phyloP scores from a whole-genome alignment of 2,329 filamentous ascomycete species.

The Cryphonectria carpinicola region DNA sequence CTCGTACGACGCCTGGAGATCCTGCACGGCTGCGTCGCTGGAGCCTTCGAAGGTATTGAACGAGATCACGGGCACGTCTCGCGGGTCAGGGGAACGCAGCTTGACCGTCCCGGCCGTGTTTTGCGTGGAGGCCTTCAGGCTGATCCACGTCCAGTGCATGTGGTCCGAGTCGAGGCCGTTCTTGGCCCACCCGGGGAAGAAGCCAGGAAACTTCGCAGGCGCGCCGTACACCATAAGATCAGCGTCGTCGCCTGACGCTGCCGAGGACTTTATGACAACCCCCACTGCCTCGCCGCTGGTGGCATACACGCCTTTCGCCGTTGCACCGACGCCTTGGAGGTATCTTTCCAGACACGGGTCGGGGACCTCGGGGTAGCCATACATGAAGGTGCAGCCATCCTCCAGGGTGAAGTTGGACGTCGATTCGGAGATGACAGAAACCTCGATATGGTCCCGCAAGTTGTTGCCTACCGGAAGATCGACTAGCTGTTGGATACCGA shows the following conservation, averaged over 20 bases:
- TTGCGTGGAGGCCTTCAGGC: conserved; percentile 65
- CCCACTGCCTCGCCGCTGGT: conserved; percentile 40
- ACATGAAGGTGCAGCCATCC: conserved; percentile 40
- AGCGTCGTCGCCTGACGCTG: conserved; percentile 34
- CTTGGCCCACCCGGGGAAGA: conserved; percentile 43
- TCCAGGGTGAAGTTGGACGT: conserved; percentile 43
- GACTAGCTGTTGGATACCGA: conserved; percentile 48
- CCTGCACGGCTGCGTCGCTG: conserved; percentile 48
- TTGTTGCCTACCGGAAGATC: conserved; percentile 64
- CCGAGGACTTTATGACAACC: conserved; percentile 37
- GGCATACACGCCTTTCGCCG: conserved; percentile 38
- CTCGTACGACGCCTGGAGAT: conserved; percentile 60
- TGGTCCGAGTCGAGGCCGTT: conserved; percentile 37
- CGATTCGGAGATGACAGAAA: conserved; percentile 48
- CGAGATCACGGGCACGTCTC: conserved; percentile 64
- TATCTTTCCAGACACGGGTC: conserved; percentile 40
- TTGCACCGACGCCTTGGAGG: conserved; percentile 30
- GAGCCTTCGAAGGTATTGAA: conserved; percentile 65
- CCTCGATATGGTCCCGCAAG: conserved; percentile 61
- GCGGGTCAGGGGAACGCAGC: conserved; percentile 64
- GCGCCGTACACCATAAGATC: conserved; percentile 45
- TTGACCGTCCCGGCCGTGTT: conserved; percentile 66
- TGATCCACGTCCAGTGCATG: conserved; percentile 49
- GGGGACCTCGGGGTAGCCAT: conserved; percentile 37
- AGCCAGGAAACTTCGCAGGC: conserved; percentile 45